Conservation (phyloP, 176 grass and related monocot species). For the Juncus effusus region DNA sequence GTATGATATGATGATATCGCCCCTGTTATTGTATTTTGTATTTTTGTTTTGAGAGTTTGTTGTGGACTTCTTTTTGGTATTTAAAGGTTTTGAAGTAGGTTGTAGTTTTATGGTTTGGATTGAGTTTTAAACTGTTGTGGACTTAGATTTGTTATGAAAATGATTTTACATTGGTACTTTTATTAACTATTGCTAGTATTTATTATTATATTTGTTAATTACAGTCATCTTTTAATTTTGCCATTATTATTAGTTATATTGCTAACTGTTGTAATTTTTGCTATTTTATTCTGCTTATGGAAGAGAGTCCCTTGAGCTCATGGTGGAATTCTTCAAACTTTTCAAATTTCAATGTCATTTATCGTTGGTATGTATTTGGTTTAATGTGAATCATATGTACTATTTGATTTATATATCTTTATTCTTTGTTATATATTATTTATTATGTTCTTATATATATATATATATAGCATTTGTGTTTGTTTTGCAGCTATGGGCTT, state of each 20-base stretch:
- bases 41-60: slow-evolving; percentile 1
- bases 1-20: background rate
- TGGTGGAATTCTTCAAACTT: no score
- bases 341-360: no score
- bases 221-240: background rate
- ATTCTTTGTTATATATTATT: no score
- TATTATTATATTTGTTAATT: background rate
- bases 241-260: background rate
- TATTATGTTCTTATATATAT: no score
- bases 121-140: slow-evolving; percentile 9
- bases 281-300: no score
- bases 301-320: no score
- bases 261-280: background rate
- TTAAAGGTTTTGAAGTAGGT: background rate
- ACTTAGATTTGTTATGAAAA: background rate
- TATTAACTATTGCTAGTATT: background rate
- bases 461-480: no score
- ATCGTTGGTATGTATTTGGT: no score
- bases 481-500: no score
- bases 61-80: background rate
- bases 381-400: no score
- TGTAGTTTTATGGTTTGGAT: slow-evolving; percentile 2
- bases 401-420: no score
- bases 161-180: background rate
- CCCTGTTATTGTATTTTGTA: slow-evolving; percentile 7